Conservation (phyloP, 768 basidiomycete genomes). For the Trametes coccinea region DNA sequence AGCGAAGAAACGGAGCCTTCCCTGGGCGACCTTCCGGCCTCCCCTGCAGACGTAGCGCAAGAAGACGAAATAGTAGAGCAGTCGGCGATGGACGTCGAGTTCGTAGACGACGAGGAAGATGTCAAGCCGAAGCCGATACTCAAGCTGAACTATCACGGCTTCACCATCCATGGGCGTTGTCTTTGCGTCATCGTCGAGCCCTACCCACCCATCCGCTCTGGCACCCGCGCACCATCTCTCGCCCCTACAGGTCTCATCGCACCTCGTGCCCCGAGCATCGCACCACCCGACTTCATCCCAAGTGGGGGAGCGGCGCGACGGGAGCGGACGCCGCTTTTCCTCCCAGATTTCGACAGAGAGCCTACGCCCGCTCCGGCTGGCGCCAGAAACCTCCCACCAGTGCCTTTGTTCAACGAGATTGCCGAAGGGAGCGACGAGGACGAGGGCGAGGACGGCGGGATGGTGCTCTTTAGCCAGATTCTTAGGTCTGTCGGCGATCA, state of each 20-base stretch:
- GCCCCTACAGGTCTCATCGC: conserved; percentile 32
- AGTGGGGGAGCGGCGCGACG: conserved; percentile 34
- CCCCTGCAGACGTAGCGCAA: background rate
- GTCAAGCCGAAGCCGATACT: conserved; percentile 72
- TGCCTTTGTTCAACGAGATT: conserved; percentile 42
- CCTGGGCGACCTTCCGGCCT: background rate
- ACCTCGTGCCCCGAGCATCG: conserved; percentile 34
- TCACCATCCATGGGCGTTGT: conserved; percentile 68
- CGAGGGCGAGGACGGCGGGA: conserved; percentile 46
- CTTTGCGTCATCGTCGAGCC: conserved; percentile 85
- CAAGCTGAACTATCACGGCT: conserved; percentile 67
- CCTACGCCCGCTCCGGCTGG: conserved; percentile 39
- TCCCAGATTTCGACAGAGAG: conserved; percentile 60
- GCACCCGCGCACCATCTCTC: conserved; percentile 35
- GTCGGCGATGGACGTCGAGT: conserved; percentile 9
- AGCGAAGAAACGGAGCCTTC: conserved; percentile 25
- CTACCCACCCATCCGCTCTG: conserved; percentile 55
- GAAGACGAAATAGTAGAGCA: background rate
- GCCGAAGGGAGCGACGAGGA: conserved; percentile 34
- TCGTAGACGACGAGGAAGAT: conserved; percentile 60
- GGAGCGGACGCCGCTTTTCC: conserved; percentile 67
- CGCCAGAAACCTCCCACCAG: conserved; percentile 37
- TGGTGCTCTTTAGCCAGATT: conserved; percentile 77
- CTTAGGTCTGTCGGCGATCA: conserved; percentile 58
- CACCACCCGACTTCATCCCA: conserved; percentile 34